Conservation (phyloP, 441 rosid species). For the Raphanus hybrid region DNA sequence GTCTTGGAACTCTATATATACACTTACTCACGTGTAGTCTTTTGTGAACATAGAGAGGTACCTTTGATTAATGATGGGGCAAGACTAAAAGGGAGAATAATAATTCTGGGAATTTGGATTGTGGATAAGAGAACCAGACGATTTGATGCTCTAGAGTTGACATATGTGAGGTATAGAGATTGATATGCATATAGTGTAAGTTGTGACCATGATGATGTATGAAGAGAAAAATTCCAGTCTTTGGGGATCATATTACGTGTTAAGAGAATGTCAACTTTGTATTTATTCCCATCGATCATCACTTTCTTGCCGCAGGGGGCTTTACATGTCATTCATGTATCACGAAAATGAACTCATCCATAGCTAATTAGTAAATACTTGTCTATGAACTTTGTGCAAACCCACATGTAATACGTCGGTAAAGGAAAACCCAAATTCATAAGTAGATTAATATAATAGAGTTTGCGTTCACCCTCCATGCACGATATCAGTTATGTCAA, state of each 20-base stretch:
- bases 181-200: constrained; percentile 33
- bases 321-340: constrained; percentile 18
- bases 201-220: constrained; percentile 43
- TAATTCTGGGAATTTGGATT: constrained; percentile 16
- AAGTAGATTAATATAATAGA: not conserved
- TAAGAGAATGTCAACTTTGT: constrained; percentile 44
- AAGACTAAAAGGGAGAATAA: constrained; percentile 25
- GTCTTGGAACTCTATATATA: constrained; percentile 36
- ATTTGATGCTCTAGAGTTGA: constrained; percentile 42
- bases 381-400: not conserved
- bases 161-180: constrained; percentile 29
- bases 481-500: not conserved
- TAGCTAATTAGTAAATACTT: constrained; percentile 1
- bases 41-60: constrained; percentile 20
- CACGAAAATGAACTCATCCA: not conserved
- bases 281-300: constrained; percentile 37
- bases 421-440: not conserved
- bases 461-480: constrained; percentile 1
- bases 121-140: constrained; percentile 40
- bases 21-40: constrained; percentile 24
- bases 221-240: constrained; percentile 32
- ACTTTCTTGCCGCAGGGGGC: constrained; percentile 22
- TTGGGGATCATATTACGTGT: constrained; percentile 43
- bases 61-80: constrained; percentile 30
- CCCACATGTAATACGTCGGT: not conserved